Percentiles rank a stretch among this genome's conserved stretches.
phyloP scores from a whole-genome alignment of 331 rosid species.

The Malus hybrid region DNA sequence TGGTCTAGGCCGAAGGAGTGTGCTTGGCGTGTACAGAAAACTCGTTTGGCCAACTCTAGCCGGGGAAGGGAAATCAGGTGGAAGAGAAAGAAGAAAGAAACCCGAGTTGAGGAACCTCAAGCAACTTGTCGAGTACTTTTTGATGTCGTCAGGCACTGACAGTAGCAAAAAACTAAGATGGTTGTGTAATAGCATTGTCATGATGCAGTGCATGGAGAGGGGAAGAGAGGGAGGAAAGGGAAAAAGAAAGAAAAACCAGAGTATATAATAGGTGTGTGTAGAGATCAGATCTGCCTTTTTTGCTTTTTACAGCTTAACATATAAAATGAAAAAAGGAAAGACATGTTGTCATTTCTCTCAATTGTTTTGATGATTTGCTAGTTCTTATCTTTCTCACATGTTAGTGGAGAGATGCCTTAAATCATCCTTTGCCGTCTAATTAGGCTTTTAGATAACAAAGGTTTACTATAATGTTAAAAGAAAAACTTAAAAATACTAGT shows the following conservation, averaged over 20 bases:
- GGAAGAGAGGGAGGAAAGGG: neutral
- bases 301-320: neutral
- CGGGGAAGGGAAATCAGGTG: neutral
- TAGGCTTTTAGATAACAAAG: no score
- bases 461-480: no score
- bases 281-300: conserved; percentile 13
- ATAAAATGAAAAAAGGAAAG: neutral
- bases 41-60: neutral
- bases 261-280: conserved; percentile 26
- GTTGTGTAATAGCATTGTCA: neutral
- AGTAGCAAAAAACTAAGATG: neutral
- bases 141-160: neutral
- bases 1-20: neutral
- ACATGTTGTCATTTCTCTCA: neutral
- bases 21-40: neutral
- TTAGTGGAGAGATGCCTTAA: no score
- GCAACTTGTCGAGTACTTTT: neutral
- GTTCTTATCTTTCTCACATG: neutral
- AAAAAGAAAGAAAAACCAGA: no score
- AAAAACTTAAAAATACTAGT: no score
- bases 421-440: no score
- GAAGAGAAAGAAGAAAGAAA: neutral
- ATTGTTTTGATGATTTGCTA: neutral
- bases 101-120: neutral
- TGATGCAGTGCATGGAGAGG: neutral